Base-by-base conservation (phyloP, 2,329 filamentous ascomycete species). In the Colletotrichum kahawae region DNA sequence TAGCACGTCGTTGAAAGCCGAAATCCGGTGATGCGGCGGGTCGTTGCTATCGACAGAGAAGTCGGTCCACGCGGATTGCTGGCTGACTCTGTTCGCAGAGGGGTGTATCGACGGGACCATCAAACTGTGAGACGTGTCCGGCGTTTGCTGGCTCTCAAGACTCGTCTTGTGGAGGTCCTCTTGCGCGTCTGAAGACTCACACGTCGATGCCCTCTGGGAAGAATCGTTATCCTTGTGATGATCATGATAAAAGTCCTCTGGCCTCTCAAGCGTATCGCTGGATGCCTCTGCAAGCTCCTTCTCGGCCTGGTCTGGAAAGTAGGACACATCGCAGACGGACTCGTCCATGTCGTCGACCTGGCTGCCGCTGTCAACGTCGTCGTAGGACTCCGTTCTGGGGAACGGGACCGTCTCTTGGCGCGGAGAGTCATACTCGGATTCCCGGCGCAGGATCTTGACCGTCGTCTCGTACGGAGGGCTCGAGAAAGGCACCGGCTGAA, bases 11-110 rank as follows among this genome's bases (percentile, higher is more conserved):
- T 77, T 62, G 16, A 71, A 64, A 21, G 59, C 36, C 14, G 75
- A 75, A 4, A 63, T 60, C 24, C 66, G 78, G 67, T 80, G 81
- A 18, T 83, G 81, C 7, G 82, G 83, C 48, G 83, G 83, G 34
- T 90, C 88, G 24, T 84, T 85, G 73, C 89, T 91, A 18, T 90
- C 89, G 12, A 92, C 83, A 1, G 90, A 91, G 75, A 90, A 88
- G 78, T 92, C 90, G 31, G 90, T 92, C 90, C 90, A 92, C n/a
- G 86, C 84, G 2, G 90, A 91, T 69, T 89, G 87, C 64, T 90
- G 88, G 76, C 90, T 92, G 24, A 83, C 82, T 48, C 90, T 85
- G 74, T 91, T 85, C 74, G 83, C 82, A 56, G 86, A 82, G 67
- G 85, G 80, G 65, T 85, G 79, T 77, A 86, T 81, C 65, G 85